Base-by-base conservation (phyloP, 345 rosid species). In the Nephelium lappaceum region DNA sequence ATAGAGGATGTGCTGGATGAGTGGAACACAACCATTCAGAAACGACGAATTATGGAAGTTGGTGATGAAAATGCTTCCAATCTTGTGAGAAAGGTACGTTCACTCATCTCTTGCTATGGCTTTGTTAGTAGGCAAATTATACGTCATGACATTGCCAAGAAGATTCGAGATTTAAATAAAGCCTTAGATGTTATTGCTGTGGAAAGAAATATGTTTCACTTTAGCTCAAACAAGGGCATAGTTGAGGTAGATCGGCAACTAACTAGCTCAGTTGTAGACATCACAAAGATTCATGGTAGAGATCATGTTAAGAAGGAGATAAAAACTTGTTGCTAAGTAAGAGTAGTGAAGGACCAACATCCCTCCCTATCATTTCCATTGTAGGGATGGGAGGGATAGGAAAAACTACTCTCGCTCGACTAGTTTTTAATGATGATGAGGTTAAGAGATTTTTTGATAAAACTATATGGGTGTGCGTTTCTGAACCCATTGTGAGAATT, bases 301-400 rank as follows among this genome's bases (percentile, higher is more conserved):
- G 73, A 14, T 24, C 0, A 47, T 8, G 38, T 11, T 15, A 69
- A 23, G 73, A 12, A 12, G 24, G 1, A 1, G 2, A 23, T 47
- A 9, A 24, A 10, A 8, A 24, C 60, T 12, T 47, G 41, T 70
- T 66, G 42, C 38, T 70, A 60, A 70, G 60, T 25, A 23, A 24
- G 73, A 47, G 23, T 16, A 47, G 73, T 70, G 15, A 68, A 0
- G 72, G 5, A 14, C n/a, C 73, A 0, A 23, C 1, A 49, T 49
- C 36, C 15, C 41, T 47, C 19, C 21, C 39, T 12, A 15, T 47
- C 6, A 47, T 47, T 49, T 24, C 60, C 38, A 11, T 70, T 5
- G 73, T 70, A 24, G 73, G 73, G 11, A 5, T 70, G 21, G 73
- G 60, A 15, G 73, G 73, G 1, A 14, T 47, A 4, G 55, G 72